Percentiles rank a stretch among this genome's conserved stretches.
Conservation (phyloP, 768 basidiomycete species). For the Tulasnella sp. region DNA sequence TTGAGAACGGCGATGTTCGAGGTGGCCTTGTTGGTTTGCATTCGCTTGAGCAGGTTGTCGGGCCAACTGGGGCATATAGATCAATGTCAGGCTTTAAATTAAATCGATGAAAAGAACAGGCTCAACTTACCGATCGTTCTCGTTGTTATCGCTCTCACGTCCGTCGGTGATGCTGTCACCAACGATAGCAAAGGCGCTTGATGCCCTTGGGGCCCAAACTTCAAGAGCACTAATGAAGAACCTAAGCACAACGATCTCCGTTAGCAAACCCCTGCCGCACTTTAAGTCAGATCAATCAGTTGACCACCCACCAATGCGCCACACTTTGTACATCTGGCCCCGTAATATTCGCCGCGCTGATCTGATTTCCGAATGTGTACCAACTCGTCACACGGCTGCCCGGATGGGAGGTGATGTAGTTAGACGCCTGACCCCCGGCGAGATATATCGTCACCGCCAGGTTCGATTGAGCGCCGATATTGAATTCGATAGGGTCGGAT, state of each 20-base stretch:
- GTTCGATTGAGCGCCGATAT: constrained; percentile 30
- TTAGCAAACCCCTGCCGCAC: no score
- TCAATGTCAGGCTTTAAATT: no score
- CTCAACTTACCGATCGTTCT: constrained; percentile 38
- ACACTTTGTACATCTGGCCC: constrained; percentile 26
- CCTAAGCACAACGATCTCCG: no score
- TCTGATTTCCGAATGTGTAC: constrained; percentile 30
- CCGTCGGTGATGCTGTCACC: constrained; percentile 47
- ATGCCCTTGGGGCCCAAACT: constrained; percentile 27
- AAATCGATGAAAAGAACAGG: no score
- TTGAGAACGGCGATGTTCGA: constrained; percentile 34
- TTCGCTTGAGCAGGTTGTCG: constrained; percentile 35
- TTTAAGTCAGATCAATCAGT: no score
- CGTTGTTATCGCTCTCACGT: constrained; percentile 35
- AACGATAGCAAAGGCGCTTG: constrained; percentile 32
- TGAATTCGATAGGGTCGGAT: constrained; percentile 36
- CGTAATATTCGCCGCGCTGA: constrained; percentile 29
- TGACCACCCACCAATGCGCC: constrained; percentile 29
- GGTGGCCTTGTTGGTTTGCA: constrained; percentile 29
- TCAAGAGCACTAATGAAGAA: constrained; percentile 38
- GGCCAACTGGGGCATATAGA: no score
- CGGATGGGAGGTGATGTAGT: constrained; percentile 37
- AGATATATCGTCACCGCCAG: constrained; percentile 35
- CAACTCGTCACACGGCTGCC: constrained; percentile 39
- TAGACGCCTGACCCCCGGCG: constrained; percentile 32